These are phyloP conservation scores for Amylostereum chailletii DNA, from an alignment of 1,284 basidiomycete species.

Conservation along the genomic window DNA sequence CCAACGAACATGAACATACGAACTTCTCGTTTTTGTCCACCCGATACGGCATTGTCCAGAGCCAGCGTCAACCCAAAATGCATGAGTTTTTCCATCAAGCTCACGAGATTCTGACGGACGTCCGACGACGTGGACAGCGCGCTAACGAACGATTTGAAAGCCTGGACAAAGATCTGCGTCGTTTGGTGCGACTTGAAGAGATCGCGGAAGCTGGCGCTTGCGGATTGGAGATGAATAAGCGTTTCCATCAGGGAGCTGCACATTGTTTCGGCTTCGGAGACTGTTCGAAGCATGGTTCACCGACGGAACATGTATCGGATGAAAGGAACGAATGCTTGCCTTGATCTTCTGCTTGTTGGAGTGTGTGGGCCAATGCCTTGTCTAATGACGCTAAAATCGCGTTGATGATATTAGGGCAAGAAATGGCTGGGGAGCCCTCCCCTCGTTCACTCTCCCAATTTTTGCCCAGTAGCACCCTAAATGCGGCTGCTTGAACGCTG, in stretches of 20 bases:
- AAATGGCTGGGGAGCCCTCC: conserved; percentile 25
- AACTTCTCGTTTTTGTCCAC: conserved; percentile 62
- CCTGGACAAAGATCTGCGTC: conserved; percentile 55
- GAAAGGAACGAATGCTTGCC: conserved; percentile 11
- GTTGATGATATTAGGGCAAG: conserved; percentile 60
- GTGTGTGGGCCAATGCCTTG: conserved; percentile 5
- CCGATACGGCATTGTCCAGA: conserved; percentile 48
- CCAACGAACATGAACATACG: conserved; percentile 5
- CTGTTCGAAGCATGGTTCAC: too few species aligned
- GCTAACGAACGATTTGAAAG: conserved; percentile 47
- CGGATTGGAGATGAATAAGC: conserved; percentile 54
- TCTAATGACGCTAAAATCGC: conserved; percentile 57
- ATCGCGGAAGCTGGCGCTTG: conserved; percentile 55
- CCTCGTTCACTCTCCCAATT: conserved; percentile 9
- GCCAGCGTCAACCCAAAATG: conserved; percentile 61
- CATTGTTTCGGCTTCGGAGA: background rate
- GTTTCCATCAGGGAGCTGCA: conserved; percentile 42
- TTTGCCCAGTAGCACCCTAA: conserved; percentile 51
- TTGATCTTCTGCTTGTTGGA: background rate
- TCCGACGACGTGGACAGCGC: conserved; percentile 27
- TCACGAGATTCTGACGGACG: conserved; percentile 35
- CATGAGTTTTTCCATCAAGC: conserved; percentile 58
- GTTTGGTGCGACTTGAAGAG: conserved; percentile 63
- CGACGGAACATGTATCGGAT: conserved; percentile 18
- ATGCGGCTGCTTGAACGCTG: conserved; percentile 52